A percentile compares a stretch with the other conserved stretches of the same genome.
These are phyloP conservation scores for Zea luxurians DNA, from an alignment of 176 grass and related monocot genomes.

Conservation along the genomic window DNA sequence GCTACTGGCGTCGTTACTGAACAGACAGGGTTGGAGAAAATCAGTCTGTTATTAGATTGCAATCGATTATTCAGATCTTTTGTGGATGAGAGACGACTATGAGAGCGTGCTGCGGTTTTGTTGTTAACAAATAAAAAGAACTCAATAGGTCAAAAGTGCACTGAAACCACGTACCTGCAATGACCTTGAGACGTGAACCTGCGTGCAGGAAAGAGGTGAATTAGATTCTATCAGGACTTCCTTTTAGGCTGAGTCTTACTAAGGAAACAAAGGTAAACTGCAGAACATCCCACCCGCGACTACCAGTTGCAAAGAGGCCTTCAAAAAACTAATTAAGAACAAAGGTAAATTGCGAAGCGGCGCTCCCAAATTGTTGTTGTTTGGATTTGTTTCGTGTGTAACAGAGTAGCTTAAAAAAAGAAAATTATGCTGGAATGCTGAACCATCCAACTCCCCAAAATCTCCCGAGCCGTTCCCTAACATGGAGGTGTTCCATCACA, in stretches of 20 bases:
- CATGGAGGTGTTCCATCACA: neutral
- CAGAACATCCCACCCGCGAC: neutral
- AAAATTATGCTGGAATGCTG: too few relatives aligned
- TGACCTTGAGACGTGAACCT: constrained; percentile 11
- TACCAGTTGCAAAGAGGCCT: too few relatives aligned
- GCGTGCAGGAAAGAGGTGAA: neutral
- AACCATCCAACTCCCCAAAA: too few relatives aligned
- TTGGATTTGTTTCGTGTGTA: too few relatives aligned
- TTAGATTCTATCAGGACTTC: neutral
- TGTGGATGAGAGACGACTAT: too few relatives aligned
- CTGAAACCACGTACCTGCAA: neutral
- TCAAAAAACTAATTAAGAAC: too few relatives aligned
- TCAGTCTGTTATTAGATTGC: too few relatives aligned
- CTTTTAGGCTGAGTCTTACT: neutral
- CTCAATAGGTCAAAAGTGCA: neutral
- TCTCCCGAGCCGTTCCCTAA: too few relatives aligned
- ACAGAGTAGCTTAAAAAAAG: too few relatives aligned
- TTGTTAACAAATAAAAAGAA: neutral
- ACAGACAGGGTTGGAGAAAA: neutral
- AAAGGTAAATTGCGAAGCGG: neutral
- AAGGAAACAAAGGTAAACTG: neutral
- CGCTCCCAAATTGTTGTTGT: too few relatives aligned
- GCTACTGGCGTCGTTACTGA: constrained; percentile 15
- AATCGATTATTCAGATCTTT: neutral
- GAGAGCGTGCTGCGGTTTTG: too few relatives aligned